Evolutionary conservation across 352 stramenopile genomes (phyloP).

Genomic region (Pythium plurisporium): DNA sequence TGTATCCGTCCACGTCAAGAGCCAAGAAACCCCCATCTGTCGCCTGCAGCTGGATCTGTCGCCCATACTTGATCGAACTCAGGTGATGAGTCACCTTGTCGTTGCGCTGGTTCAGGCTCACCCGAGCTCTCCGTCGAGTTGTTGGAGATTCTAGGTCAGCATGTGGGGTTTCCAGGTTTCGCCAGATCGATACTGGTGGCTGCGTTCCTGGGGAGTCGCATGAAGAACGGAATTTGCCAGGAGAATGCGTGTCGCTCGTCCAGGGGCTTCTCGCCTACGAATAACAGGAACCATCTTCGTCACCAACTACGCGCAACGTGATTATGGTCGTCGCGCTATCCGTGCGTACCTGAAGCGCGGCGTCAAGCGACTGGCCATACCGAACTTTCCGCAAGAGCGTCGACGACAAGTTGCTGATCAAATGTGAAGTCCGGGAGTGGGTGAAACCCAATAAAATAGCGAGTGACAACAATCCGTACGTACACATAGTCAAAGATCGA

Average conservation of each 20-base stretch:
- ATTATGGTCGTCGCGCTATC: not conserved
- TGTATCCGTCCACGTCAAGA: slow-evolving; percentile 28
- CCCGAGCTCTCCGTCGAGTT: not conserved
- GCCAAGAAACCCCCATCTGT: slow-evolving; percentile 36
- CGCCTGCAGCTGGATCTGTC: slow-evolving; percentile 33
- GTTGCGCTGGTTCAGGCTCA: not conserved
- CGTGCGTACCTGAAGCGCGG: slow-evolving; percentile 28
- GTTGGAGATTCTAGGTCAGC: not conserved
- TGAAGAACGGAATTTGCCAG: not conserved
- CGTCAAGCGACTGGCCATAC: slow-evolving; percentile 46
- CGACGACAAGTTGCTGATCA: slow-evolving; percentile 44
- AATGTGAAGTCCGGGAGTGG: no score
- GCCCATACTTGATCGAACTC: slow-evolving; percentile 31
- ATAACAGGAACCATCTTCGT: not conserved
- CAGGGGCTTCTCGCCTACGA: slow-evolving; percentile 9
- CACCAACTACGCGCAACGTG: not conserved
- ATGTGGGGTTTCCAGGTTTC: not conserved
- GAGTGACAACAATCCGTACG: slow-evolving; percentile 4
- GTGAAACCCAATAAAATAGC: not conserved
- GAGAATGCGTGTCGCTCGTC: not conserved
- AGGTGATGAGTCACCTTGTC: not conserved
- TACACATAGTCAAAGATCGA: slow-evolving; percentile 73
- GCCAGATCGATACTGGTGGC: not conserved
- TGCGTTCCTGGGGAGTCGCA: not conserved
- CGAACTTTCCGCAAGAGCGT: slow-evolving; percentile 52